phyloP scores from a whole-genome alignment of 805 yeast genomes.

The Metschnikowia kunwiensis region DNA sequence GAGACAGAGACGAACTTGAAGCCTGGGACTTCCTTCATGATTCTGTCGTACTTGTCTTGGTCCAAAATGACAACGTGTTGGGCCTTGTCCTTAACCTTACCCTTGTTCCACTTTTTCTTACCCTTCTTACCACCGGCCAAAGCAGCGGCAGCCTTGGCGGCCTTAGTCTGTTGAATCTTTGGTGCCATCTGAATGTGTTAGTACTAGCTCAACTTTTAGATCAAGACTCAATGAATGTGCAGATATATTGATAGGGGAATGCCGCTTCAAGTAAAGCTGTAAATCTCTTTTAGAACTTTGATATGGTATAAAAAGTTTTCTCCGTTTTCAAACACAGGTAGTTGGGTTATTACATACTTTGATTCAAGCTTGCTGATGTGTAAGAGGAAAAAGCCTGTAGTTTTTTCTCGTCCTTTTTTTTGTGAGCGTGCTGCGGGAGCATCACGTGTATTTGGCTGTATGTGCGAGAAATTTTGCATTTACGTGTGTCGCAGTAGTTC shows the following conservation, averaged over 20 bases:
- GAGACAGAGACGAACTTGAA: conserved; percentile 98
- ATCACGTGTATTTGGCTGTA: conserved; percentile 10
- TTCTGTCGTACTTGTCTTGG: conserved; percentile 98
- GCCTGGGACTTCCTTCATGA: conserved; percentile 98
- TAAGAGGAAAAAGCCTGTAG: conserved; percentile 15
- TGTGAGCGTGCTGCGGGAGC: conserved; percentile 5
- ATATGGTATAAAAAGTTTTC: no score
- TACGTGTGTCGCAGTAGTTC: no score
- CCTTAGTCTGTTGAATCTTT: conserved; percentile 98
- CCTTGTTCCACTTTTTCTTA: conserved; percentile 99
- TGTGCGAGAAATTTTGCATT: background rate
- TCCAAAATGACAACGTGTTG: conserved; percentile 96
- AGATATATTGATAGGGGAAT: background rate
- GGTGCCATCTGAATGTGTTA: conserved; percentile 70
- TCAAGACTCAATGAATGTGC: background rate
- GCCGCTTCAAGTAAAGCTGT: background rate
- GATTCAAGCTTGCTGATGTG: conserved; percentile 27
- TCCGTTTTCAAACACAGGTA: no score
- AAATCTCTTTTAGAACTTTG: background rate
- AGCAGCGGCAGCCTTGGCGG: conserved; percentile 99
- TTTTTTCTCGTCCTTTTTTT: conserved; percentile 17
- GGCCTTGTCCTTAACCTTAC: conserved; percentile 99
- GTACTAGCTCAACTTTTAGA: conserved; percentile 1
- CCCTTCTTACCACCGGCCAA: conserved; percentile 99
- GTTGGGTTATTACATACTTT: conserved; percentile 19